phyloP scores from a whole-genome alignment of 129 eudicot genomes.

The Pseudognaphalium luteoalbum region DNA sequence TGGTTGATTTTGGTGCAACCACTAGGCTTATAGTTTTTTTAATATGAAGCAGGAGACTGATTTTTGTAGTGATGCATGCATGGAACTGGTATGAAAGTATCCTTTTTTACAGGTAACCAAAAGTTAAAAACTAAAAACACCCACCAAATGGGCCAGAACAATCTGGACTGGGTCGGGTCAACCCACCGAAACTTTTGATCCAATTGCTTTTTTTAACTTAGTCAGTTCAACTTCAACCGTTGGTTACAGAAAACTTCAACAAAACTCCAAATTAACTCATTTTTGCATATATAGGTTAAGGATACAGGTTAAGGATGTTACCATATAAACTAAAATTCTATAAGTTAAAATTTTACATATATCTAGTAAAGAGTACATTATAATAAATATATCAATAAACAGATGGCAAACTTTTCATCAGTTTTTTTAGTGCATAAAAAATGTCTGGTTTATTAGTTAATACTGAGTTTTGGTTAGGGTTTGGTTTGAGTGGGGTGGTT shows the following conservation, averaged over 20 bases:
- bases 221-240: not conserved
- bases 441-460: not conserved
- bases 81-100: constrained; percentile 14
- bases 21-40: constrained; percentile 22
- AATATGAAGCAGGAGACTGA: constrained; percentile 22
- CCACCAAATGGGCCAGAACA: not conserved
- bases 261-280: not conserved
- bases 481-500: constrained; percentile 25
- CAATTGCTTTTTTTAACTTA: not conserved
- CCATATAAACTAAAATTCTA: not conserved
- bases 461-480: not conserved
- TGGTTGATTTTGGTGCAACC: constrained; percentile 44
- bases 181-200: not conserved
- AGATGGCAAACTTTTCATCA: not conserved
- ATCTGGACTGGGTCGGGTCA: constrained; percentile 2
- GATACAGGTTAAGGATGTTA: not conserved
- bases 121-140: constrained; percentile 14
- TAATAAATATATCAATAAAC: not conserved
- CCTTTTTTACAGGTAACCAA: not conserved
- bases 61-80: constrained; percentile 25
- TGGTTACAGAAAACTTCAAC: not conserved
- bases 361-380: not conserved
- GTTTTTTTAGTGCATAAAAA: not conserved
- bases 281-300: not conserved
- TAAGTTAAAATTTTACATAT: not conserved